Conservation (phyloP, 768 basidiomycete species). For the Kwoniella shandongensis region DNA sequence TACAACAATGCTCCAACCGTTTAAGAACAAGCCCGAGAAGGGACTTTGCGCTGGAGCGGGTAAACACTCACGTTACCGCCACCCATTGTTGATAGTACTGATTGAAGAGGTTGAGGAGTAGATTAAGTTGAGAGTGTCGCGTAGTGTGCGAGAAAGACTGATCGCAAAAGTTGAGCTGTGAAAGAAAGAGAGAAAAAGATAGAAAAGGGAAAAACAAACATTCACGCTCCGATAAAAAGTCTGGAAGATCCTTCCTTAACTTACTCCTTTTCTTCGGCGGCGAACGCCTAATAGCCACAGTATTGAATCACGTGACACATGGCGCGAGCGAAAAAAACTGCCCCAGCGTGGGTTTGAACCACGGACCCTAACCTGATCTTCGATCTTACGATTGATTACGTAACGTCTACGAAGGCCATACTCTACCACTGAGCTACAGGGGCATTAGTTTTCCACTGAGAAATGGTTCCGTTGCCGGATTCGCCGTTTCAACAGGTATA, state of each 20-base stretch:
- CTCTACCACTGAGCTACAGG: conserved; percentile 13
- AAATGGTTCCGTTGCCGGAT: no score
- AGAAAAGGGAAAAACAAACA: not conserved
- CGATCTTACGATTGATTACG: no score
- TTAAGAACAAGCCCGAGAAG: no score
- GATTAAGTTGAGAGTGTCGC: not conserved
- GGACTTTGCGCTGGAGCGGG: no score
- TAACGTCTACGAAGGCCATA: conserved; percentile 6
- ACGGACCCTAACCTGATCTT: conserved; percentile 5
- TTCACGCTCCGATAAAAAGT: not conserved
- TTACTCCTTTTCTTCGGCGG: no score
- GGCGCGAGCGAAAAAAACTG: no score
- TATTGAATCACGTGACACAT: no score
- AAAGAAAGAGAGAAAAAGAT: conserved; percentile 1
- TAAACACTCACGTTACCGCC: conserved; percentile 41
- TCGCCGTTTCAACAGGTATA: no score
- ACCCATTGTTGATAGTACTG: conserved; percentile 27
- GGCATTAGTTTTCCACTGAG: conserved; percentile 1
- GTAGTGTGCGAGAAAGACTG: not conserved
- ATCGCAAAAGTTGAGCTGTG: no score
- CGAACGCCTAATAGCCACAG: no score
- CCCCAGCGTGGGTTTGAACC: conserved; percentile 9
- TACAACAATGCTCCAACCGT: not conserved
- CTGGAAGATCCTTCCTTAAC: no score
- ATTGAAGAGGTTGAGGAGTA: not conserved